phyloP scores from a whole-genome alignment of 495 filamentous ascomycete species.

The Podospora conica region DNA sequence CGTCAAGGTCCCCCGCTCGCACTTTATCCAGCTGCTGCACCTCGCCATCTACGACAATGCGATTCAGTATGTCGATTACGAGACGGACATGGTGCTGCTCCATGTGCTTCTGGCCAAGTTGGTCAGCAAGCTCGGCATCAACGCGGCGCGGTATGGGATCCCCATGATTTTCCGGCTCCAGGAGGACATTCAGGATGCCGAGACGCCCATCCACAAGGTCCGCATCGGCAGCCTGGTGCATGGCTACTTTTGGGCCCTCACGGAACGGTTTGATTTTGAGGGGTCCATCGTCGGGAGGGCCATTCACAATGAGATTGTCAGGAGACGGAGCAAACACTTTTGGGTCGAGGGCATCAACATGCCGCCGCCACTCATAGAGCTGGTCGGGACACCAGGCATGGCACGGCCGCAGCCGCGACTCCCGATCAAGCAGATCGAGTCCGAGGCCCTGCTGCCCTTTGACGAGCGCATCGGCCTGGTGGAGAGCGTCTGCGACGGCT shows the following conservation, averaged over 20 bases:
- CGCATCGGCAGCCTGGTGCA: constrained; percentile 77
- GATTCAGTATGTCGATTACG: constrained; percentile 59
- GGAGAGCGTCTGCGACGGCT: constrained; percentile 62
- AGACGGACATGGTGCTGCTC: constrained; percentile 65
- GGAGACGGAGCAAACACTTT: constrained; percentile 60
- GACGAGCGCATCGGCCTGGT: constrained; percentile 61
- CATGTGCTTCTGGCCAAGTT: constrained; percentile 69
- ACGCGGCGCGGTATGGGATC: constrained; percentile 68
- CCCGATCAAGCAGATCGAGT: constrained; percentile 45
- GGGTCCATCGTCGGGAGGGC: constrained; percentile 56
- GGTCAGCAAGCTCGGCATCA: constrained; percentile 73
- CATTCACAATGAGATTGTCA: constrained; percentile 68
- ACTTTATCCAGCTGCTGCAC: constrained; percentile 78
- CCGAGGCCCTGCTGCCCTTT: constrained; percentile 58
- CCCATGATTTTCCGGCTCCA: constrained; percentile 86
- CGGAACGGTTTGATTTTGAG: constrained; percentile 72
- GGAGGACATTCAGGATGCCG: constrained; percentile 66
- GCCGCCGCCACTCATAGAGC: constrained; percentile 52
- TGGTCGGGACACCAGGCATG: constrained; percentile 43
- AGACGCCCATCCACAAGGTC: constrained; percentile 58
- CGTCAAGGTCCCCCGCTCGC: constrained; percentile 49
- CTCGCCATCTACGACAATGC: constrained; percentile 82
- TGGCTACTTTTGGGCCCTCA: constrained; percentile 77
- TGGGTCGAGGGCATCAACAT: constrained; percentile 73
- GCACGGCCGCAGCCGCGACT: constrained; percentile 41